Conservation (phyloP, 177 flowering plant species). For the Vitis hybrid region DNA sequence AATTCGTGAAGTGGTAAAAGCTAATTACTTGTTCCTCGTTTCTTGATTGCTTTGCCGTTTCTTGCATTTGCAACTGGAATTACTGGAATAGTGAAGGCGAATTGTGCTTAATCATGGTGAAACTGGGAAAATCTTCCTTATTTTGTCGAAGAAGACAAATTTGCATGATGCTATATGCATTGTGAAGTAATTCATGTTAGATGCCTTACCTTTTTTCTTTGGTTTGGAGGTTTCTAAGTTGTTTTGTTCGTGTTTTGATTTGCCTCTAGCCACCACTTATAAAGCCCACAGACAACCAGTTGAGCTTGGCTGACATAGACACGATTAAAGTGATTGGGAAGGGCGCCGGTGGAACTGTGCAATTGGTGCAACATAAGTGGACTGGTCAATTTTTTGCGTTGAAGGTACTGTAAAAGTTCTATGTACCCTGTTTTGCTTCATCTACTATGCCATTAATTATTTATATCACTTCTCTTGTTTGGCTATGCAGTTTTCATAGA, state of each 20-base stretch:
- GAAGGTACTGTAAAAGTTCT: slow-evolving; percentile 53
- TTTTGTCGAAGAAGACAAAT: too few relatives aligned
- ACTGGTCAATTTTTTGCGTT: slow-evolving; percentile 93
- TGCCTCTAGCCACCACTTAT: slow-evolving; percentile 64
- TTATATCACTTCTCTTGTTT: too few relatives aligned
- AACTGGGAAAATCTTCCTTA: too few relatives aligned
- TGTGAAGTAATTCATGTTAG: too few relatives aligned
- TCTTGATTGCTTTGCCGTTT: not conserved
- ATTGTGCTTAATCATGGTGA: too few relatives aligned
- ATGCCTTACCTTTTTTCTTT: not conserved
- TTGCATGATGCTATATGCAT: too few relatives aligned
- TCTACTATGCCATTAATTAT: too few relatives aligned
- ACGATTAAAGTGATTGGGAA: slow-evolving; percentile 83
- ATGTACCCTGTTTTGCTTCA: not conserved
- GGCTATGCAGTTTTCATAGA: too few relatives aligned
- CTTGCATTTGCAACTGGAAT: not conserved
- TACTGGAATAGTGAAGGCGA: too few relatives aligned
- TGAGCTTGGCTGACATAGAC: slow-evolving; percentile 85
- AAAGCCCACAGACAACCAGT: slow-evolving; percentile 75
- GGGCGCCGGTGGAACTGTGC: slow-evolving; percentile 92
- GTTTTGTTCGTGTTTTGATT: not conserved
- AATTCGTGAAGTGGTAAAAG: too few relatives aligned
- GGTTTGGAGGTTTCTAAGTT: not conserved
- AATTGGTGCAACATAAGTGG: slow-evolving; percentile 94
- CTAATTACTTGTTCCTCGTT: not conserved